phyloP scores from a whole-genome alignment of 2,329 filamentous ascomycete genomes.

The Calycina herbarum region DNA sequence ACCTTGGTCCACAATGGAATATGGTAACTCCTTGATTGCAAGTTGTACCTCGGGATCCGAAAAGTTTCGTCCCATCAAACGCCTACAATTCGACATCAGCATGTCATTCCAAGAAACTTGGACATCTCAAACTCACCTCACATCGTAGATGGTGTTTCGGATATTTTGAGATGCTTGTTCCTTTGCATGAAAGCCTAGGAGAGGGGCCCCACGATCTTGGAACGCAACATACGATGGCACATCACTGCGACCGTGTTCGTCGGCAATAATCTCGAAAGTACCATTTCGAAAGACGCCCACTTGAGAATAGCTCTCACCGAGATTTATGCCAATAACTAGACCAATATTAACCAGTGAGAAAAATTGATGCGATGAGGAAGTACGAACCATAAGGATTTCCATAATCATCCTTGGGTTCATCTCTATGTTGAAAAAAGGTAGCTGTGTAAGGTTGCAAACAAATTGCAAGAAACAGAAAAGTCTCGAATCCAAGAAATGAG shows the following conservation, averaged over 20 bases:
- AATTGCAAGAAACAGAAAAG: background rate
- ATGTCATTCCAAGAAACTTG: conserved; percentile 13
- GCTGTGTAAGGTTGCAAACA: background rate
- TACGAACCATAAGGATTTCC: background rate
- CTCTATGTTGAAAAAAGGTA: background rate
- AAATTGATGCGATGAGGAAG: background rate
- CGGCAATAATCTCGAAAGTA: conserved; percentile 15
- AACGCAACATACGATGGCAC: conserved; percentile 26
- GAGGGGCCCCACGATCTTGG: conserved; percentile 9
- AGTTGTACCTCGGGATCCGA: conserved; percentile 13
- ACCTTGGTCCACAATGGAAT: conserved; percentile 10
- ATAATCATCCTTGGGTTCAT: no score
- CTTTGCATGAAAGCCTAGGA: conserved; percentile 23
- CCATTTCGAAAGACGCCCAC: conserved; percentile 14
- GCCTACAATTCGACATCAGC: conserved; percentile 2
- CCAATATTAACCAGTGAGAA: background rate
- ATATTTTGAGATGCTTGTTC: conserved; percentile 16
- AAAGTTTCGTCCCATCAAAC: conserved; percentile 17
- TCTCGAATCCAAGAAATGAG: background rate
- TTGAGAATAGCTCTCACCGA: conserved; percentile 17
- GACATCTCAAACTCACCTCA: conserved; percentile 18
- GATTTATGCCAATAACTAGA: conserved; percentile 22
- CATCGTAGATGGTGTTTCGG: conserved; percentile 18
- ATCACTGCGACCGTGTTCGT: conserved; percentile 20
- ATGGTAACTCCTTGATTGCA: conserved; percentile 13